These are phyloP conservation scores for Colletotrichum graminicola DNA, from an alignment of 2,329 filamentous ascomycete species.

Conservation along the genomic window DNA sequence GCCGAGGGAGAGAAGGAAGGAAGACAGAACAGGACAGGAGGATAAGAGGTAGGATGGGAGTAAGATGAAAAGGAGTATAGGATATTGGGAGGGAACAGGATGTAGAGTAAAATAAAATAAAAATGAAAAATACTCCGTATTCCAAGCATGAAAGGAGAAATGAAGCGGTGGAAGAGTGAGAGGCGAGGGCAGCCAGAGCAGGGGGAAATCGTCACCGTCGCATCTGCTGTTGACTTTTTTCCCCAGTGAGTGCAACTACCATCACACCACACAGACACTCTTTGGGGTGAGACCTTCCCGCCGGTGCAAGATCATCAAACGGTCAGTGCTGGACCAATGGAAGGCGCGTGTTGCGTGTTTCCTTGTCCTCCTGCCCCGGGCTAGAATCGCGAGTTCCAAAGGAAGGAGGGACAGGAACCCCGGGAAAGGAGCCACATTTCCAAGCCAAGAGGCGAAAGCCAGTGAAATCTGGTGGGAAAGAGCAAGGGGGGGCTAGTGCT, in stretches of 20 bases:
- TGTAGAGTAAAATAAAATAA: neutral
- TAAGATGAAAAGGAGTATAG: neutral
- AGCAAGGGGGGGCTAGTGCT: slow-evolving; percentile 27
- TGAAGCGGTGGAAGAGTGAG: neutral
- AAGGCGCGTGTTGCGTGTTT: slow-evolving; percentile 12
- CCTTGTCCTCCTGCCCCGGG: slow-evolving; percentile 3
- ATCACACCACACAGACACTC: neutral
- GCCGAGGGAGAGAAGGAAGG: neutral
- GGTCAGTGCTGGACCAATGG: slow-evolving; percentile 29
- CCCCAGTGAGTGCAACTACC: slow-evolving; percentile 14
- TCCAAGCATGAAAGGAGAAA: slow-evolving; percentile 3
- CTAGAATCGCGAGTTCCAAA: slow-evolving; percentile 16
- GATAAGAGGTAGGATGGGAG: neutral
- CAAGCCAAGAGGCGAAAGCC: slow-evolving; percentile 16
- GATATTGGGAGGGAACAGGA: neutral
- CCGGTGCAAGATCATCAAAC: slow-evolving; percentile 33
- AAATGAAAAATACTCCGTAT: neutral
- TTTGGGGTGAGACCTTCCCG: slow-evolving; percentile 30
- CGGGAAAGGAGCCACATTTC: slow-evolving; percentile 31
- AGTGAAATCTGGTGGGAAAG: slow-evolving; percentile 29
- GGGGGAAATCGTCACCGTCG: slow-evolving; percentile 5
- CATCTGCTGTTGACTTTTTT: neutral
- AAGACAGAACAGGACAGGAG: neutral
- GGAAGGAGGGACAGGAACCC: slow-evolving; percentile 23
- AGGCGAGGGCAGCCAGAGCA: neutral